Evolutionary conservation across 2,329 filamentous ascomycete species (phyloP).

Genomic region (Diaporthe ampelina): DNA sequence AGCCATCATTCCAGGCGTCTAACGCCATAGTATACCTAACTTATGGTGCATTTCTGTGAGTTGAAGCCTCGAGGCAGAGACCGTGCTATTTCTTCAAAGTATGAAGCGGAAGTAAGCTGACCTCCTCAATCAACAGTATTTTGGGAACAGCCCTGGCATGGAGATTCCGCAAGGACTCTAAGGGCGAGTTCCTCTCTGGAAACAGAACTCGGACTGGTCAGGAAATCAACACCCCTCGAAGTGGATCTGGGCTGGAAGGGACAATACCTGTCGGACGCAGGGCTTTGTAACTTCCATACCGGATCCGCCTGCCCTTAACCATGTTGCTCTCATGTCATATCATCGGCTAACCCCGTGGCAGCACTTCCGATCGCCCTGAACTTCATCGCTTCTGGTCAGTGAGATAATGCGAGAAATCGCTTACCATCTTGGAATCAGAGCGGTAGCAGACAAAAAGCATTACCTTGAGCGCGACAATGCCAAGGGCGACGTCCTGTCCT

Average conservation of each 20-base stretch:
- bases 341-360: constrained; percentile 52
- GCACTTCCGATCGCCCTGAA: constrained; percentile 86
- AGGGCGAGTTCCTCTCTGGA: constrained; percentile 79
- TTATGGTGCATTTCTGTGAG: constrained; percentile 82
- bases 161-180: constrained; percentile 73
- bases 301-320: constrained; percentile 14
- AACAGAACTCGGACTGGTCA: constrained; percentile 89
- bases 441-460: constrained; percentile 67
- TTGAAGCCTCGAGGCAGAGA: background rate
- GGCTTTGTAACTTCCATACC: constrained; percentile 39
- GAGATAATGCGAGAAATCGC: constrained; percentile 53
- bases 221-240: constrained; percentile 47
- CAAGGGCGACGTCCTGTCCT: constrained; percentile 1
- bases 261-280: constrained; percentile 5
- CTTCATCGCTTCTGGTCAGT: constrained; percentile 95
- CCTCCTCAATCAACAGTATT: constrained; percentile 59
- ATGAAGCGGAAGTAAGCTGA: background rate
- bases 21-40: constrained; percentile 88
- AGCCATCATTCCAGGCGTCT: constrained; percentile 81
- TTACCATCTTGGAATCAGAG: constrained; percentile 64
- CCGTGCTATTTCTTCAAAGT: background rate
- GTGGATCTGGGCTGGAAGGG: background rate
- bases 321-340: background rate
- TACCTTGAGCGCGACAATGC: constrained; percentile 40
- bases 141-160: constrained; percentile 73